phyloP scores from a whole-genome alignment of 2,329 filamentous ascomycete genomes.

The Alternaria arbusti region DNA sequence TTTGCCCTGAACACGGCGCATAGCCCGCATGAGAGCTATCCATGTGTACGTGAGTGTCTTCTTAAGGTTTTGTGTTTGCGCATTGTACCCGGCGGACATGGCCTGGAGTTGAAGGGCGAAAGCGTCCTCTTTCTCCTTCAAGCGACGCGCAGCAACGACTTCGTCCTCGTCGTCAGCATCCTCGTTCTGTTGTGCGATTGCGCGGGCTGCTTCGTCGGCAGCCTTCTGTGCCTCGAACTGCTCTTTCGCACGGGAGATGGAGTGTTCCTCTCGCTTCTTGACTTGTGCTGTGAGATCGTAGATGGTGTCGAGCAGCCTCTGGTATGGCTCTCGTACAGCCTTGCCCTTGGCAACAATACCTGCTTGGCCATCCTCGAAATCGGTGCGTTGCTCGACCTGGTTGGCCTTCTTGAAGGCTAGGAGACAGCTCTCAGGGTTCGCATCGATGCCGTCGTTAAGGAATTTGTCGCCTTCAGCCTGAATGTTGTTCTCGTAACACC shows the following conservation, averaged over 20 bases:
- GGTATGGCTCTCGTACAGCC: constrained; percentile 82
- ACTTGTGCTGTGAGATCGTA: constrained; percentile 82
- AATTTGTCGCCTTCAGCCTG: constrained; percentile 77
- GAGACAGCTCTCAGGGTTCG: constrained; percentile 92
- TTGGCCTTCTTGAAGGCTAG: constrained; percentile 90
- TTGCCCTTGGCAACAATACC: constrained; percentile 68
- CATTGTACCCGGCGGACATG: constrained; percentile 69
- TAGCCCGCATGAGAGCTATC: constrained; percentile 92
- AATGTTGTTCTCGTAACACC: constrained; percentile 82
- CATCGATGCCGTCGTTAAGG: constrained; percentile 79
- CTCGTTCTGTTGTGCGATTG: constrained; percentile 48
- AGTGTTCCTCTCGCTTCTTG: constrained; percentile 69
- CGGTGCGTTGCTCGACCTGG: constrained; percentile 78
- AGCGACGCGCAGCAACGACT: constrained; percentile 41
- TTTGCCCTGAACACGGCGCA: constrained; percentile 90
- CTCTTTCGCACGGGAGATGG: constrained; percentile 62
- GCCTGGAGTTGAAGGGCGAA: constrained; percentile 63
- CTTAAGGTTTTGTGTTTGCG: constrained; percentile 77
- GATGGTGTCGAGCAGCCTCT: constrained; percentile 82
- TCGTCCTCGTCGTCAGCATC: constrained; percentile 64
- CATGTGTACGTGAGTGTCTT: constrained; percentile 90
- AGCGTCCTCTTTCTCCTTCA: constrained; percentile 58
- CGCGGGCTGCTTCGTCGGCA: constrained; percentile 49
- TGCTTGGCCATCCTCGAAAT: constrained; percentile 77
- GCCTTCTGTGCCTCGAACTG: constrained; percentile 56